phyloP scores from a whole-genome alignment of 2,329 filamentous ascomycete species.

The Alternaria triticimaculans region DNA sequence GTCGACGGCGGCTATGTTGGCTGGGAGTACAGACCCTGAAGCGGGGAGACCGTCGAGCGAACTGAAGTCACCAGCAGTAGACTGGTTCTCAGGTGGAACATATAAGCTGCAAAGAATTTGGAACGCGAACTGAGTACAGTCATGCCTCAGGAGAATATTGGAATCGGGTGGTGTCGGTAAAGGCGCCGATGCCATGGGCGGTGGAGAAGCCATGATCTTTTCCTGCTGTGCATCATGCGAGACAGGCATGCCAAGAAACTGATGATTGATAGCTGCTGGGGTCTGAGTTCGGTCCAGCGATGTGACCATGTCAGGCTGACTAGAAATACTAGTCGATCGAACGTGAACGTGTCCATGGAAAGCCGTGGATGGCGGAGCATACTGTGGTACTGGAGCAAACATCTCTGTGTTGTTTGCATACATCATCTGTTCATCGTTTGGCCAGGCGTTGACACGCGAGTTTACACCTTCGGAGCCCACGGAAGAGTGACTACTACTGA shows the following conservation, averaged over 20 bases:
- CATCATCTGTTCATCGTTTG: slow-evolving; percentile 42
- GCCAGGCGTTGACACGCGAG: slow-evolving; percentile 37
- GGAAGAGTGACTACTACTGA: slow-evolving; percentile 44
- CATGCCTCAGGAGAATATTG: slow-evolving; percentile 34
- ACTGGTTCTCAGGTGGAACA: slow-evolving; percentile 36
- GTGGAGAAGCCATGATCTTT: slow-evolving; percentile 33
- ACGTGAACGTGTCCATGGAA: slow-evolving; percentile 35
- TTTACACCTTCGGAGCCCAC: slow-evolving; percentile 38
- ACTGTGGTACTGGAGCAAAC: slow-evolving; percentile 37
- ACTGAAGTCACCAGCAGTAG: slow-evolving; percentile 33
- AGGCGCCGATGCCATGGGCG: slow-evolving; percentile 34
- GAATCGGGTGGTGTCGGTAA: slow-evolving; percentile 38
- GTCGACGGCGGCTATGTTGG: slow-evolving; percentile 44
- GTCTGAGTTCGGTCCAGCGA: slow-evolving; percentile 34
- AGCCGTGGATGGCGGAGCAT: slow-evolving; percentile 25
- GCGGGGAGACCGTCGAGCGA: slow-evolving; percentile 34
- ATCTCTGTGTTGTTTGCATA: slow-evolving; percentile 36
- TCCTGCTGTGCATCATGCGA: slow-evolving; percentile 28
- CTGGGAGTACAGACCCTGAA: slow-evolving; percentile 39
- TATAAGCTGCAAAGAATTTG: slow-evolving; percentile 45
- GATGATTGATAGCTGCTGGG: slow-evolving; percentile 32
- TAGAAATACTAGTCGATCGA: slow-evolving; percentile 38
- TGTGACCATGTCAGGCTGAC: slow-evolving; percentile 41
- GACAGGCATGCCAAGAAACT: slow-evolving; percentile 34
- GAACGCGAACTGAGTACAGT: slow-evolving; percentile 47